A percentile compares a stretch with the other conserved stretches of the same genome.
Evolutionary conservation across 1,284 basidiomycete genomes (phyloP).

Genomic region (Ustilago trichophora): DNA sequence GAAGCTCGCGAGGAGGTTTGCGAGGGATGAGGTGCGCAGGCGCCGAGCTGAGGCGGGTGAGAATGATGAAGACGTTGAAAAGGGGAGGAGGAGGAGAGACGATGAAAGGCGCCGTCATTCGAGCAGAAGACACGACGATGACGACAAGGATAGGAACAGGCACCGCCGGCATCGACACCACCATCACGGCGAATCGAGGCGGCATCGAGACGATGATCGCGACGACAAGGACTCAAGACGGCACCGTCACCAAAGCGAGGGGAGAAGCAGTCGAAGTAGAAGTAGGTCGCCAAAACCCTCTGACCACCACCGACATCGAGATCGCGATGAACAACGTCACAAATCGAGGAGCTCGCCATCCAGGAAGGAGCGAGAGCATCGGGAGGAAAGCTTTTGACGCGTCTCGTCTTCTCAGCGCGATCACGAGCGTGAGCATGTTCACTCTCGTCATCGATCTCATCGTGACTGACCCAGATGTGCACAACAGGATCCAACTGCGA

Average conservation of each 20-base stretch:
- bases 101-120: conserved; percentile 4
- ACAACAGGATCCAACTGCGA: too few species aligned
- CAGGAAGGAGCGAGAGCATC: neutral
- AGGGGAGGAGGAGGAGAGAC: conserved; percentile 11
- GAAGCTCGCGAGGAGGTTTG: conserved; percentile 52
- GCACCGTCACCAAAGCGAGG: conserved; percentile 1
- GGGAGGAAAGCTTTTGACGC: neutral
- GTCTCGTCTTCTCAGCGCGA: conserved; percentile 2
- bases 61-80: conserved; percentile 12
- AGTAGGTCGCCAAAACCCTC: conserved; percentile 20
- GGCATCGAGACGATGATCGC: conserved; percentile 6
- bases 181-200: conserved; percentile 3
- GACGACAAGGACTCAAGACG: conserved; percentile 10
- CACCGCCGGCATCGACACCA: conserved; percentile 8
- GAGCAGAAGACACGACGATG: conserved; percentile 5
- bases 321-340: conserved; percentile 1
- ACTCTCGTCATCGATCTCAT: neutral
- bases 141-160: conserved; percentile 6
- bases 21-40: conserved; percentile 35
- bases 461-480: neutral
- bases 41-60: conserved; percentile 34
- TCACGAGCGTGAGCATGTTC: neutral
- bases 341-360: neutral
- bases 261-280: conserved; percentile 16
- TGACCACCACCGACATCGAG: conserved; percentile 4